A percentile compares a stretch with the other conserved stretches of the same genome.
Evolutionary conservation across 176 grass and related monocot species (phyloP).

Genomic region (Aegilops bicornis): DNA sequence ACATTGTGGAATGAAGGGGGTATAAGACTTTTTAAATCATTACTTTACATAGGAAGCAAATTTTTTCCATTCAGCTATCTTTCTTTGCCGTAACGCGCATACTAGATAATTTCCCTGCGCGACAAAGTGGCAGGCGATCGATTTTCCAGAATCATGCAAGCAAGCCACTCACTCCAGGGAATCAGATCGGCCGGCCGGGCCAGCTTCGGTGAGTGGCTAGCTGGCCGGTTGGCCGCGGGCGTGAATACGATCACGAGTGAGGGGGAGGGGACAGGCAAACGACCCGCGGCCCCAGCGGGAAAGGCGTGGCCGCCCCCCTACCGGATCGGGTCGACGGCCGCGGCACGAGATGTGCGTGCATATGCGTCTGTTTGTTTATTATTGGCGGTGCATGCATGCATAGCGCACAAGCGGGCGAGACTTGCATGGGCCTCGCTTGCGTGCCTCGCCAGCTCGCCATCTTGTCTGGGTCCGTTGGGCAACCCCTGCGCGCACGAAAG

Average conservation of each 20-base stretch:
- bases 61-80: too few species aligned
- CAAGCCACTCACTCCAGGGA: background rate
- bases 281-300: background rate
- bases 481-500: background rate
- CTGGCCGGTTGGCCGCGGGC: background rate
- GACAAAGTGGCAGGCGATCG: too few species aligned
- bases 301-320: background rate
- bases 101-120: too few species aligned
- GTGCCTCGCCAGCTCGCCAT: background rate
- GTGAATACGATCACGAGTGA: background rate
- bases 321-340: background rate
- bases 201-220: too few species aligned
- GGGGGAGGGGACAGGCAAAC: background rate
- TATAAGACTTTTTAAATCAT: too few species aligned
- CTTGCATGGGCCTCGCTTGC: background rate
- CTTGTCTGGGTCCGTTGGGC: background rate
- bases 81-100: too few species aligned
- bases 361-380: background rate
- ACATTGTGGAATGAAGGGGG: too few species aligned
- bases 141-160: background rate
- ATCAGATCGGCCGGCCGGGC: too few species aligned
- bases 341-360: constrained; percentile 8
- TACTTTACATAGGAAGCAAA: too few species aligned
- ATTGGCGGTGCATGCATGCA: background rate
- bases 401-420: background rate